These are phyloP conservation scores for Polytrichum formosum DNA, from an alignment of 225 moss, liverwort and hornwort genomes.

Conservation along the genomic window DNA sequence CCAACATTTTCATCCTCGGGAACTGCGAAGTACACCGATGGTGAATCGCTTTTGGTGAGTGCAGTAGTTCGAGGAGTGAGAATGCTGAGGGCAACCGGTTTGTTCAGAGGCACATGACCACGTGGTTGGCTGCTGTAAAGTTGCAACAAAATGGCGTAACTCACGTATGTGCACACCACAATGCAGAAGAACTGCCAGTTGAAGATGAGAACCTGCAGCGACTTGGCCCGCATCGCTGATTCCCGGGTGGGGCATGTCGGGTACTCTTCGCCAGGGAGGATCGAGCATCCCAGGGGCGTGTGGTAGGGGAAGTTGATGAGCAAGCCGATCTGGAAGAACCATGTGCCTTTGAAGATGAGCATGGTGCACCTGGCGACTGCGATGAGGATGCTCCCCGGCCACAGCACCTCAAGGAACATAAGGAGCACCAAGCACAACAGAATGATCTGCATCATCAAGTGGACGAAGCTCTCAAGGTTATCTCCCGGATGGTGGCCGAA, in stretches of 20 bases:
- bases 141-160: slow-evolving; percentile 29
- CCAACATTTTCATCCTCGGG: slow-evolving; percentile 16
- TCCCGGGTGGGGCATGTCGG: slow-evolving; percentile 41
- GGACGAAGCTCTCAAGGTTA: slow-evolving; percentile 71
- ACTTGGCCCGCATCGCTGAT: slow-evolving; percentile 59
- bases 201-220: slow-evolving; percentile 71
- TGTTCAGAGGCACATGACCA: background rate
- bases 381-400: slow-evolving; percentile 49
- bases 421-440: slow-evolving; percentile 43
- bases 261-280: slow-evolving; percentile 39
- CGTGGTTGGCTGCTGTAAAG: background rate
- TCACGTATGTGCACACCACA: slow-evolving; percentile 33
- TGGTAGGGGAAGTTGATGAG: slow-evolving; percentile 49
- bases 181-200: slow-evolving; percentile 51
- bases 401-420: slow-evolving; percentile 73
- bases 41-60: slow-evolving; percentile 20
- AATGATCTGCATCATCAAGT: slow-evolving; percentile 83
- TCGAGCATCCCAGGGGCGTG: slow-evolving; percentile 60
- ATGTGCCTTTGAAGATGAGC: slow-evolving; percentile 73
- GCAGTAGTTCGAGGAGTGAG: slow-evolving; percentile 14
- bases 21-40: slow-evolving; percentile 43
- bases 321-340: slow-evolving; percentile 84
- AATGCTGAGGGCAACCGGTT: slow-evolving; percentile 6
- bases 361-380: slow-evolving; percentile 61
- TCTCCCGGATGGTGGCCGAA: slow-evolving; percentile 81